Evolutionary conservation across 2,329 filamentous ascomycete genomes (phyloP).

Genomic region (Mycosphaerelloides madeirae): DNA sequence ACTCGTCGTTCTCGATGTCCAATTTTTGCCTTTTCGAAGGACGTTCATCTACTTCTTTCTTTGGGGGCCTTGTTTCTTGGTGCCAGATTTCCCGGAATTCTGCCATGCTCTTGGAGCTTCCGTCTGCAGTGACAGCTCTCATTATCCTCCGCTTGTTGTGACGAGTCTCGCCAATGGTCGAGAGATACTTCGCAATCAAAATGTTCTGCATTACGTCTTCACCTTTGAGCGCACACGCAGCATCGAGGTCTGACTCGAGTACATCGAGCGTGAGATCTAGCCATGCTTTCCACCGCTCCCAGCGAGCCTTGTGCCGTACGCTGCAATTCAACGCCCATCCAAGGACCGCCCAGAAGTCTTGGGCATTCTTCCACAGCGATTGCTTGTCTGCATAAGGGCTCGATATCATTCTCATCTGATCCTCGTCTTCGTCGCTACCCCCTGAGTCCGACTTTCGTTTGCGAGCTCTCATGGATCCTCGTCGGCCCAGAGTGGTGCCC

Average conservation of each 20-base stretch:
- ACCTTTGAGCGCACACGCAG: conserved; percentile 41
- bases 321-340: conserved; percentile 96
- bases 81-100: conserved; percentile 64
- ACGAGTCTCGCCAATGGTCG: conserved; percentile 33
- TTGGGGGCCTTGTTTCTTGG: conserved; percentile 54
- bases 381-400: conserved; percentile 58
- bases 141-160: conserved; percentile 52
- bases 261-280: conserved; percentile 74
- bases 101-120: conserved; percentile 46
- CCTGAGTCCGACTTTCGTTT: conserved; percentile 7
- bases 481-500: conserved; percentile 1
- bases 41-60: conserved; percentile 49
- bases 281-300: conserved; percentile 78
- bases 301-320: conserved; percentile 64
- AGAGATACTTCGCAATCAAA: conserved; percentile 59
- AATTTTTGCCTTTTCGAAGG: conserved; percentile 50
- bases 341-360: conserved; percentile 82
- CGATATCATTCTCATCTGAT: conserved; percentile 49
- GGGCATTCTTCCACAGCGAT: conserved; percentile 68
- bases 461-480: conserved; percentile 17
- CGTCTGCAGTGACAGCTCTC: conserved; percentile 64
- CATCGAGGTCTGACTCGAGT: conserved; percentile 65
- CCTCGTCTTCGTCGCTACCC: conserved; percentile 26
- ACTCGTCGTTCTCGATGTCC: conserved; percentile 51
- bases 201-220: conserved; percentile 44